Evolutionary conservation across 306 rosid species (phyloP), one percentile per base, ranked within the genome.

Genomic region (Castanea sativa): DNA sequence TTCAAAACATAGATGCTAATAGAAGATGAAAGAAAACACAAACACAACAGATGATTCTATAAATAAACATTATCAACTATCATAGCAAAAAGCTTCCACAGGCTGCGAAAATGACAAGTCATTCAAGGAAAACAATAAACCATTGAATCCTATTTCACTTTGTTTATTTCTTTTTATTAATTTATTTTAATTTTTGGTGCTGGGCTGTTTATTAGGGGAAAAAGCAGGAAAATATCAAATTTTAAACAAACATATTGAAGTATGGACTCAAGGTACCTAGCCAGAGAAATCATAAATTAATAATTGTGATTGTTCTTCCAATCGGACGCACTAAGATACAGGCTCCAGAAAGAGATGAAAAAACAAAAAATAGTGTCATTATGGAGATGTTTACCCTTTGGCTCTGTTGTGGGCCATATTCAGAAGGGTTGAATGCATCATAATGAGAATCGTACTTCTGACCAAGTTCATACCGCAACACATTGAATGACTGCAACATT

Each of bases 391-490:
- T 69, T 88, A 90, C 94, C 88, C 92, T 84, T 84, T 90, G 92
- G 84, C 89, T 90, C 59, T 77, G 60, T 74, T 88, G 80, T 45
- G 79, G 73, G 5, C 90, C 92, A 77, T 88, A 90, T 67, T 88
- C 92, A 19, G 67, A 49, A 2, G 89, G 87, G 70, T 85, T 61
- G 83, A 88, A 90, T 4, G 90, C 89, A 57, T 90, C 90, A 77
- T 90, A 88, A 74, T 90, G 92, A 65, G 92, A 87, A 79, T 86
- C 88, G 75, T 90, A 90, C 64, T 88, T 90, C 83, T 90, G 94
- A 73, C 90, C 90, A 74, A 86, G 55, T 79, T 86, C 80, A 83
- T 90, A 90, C 55, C 88, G 85, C 83, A 90, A 73, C 55, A 90
- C 53, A 67, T 90, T 90, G 89, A 90, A 90, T 59, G 89, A 83